Conservation (phyloP, 257 asterid genomes). For the Coffea canephora region DNA sequence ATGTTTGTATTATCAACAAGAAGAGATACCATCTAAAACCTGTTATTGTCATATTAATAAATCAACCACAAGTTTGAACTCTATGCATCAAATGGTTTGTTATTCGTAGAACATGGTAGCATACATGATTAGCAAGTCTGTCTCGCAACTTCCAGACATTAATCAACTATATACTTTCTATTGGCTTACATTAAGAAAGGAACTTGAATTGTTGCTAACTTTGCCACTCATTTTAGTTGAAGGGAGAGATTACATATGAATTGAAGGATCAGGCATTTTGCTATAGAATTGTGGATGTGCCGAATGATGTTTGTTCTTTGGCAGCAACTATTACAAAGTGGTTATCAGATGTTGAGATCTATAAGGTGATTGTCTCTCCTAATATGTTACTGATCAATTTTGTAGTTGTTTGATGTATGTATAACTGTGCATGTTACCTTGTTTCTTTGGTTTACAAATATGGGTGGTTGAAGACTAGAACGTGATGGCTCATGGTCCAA, state of each 20-base stretch:
- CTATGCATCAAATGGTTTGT: not conserved
- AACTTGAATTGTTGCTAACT: not conserved
- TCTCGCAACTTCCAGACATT: not conserved
- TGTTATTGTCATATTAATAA: not conserved
- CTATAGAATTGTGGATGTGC: conserved; percentile 51
- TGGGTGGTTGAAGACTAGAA: not conserved
- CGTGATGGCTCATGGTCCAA: not conserved
- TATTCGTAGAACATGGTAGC: not conserved
- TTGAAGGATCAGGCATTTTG: conserved; percentile 92
- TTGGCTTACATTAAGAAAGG: not conserved
- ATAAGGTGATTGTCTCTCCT: conserved; percentile 60
- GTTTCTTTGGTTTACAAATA: not conserved
- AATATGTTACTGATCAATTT: not conserved
- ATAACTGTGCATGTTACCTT: not conserved
- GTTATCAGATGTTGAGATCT: conserved; percentile 83
- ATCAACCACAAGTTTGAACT: not conserved
- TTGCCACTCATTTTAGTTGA: conserved; percentile 43
- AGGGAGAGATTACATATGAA: conserved; percentile 86
- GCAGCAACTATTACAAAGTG: conserved; percentile 67
- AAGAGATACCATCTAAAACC: not conserved
- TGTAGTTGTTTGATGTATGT: not conserved
- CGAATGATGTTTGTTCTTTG: conserved; percentile 74
- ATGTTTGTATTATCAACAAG: not conserved
- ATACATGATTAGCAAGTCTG: not conserved
- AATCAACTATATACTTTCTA: not conserved